phyloP scores from a whole-genome alignment of 2,329 filamentous ascomycete genomes.

The Hypoxylon sp. region DNA sequence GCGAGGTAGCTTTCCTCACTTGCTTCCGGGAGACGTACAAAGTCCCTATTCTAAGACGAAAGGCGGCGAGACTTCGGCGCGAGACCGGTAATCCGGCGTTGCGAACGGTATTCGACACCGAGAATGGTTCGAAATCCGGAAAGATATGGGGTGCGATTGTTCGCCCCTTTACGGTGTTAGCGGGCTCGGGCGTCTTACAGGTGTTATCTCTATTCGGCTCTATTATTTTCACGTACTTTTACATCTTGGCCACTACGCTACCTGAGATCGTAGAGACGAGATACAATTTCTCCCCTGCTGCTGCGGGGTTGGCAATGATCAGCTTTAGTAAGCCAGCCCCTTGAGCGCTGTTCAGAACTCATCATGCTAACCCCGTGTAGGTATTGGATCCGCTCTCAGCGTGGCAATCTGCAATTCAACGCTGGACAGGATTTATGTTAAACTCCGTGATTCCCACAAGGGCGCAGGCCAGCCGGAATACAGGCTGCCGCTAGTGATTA shows the following conservation, averaged over 20 bases:
- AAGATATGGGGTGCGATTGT: conserved; percentile 60
- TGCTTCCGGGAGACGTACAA: conserved; percentile 74
- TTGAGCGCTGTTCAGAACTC: conserved; percentile 8
- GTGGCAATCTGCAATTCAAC: conserved; percentile 65
- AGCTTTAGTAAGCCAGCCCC: conserved; percentile 63
- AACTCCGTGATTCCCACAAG: conserved; percentile 59
- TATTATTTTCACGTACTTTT: conserved; percentile 66
- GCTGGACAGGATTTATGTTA: conserved; percentile 69
- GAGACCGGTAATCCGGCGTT: conserved; percentile 54
- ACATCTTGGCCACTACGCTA: conserved; percentile 68
- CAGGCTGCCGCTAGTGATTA: conserved; percentile 67
- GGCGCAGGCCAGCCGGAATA: conserved; percentile 66
- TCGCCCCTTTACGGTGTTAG: conserved; percentile 64
- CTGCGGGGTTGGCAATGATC: conserved; percentile 68
- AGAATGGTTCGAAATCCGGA: conserved; percentile 45
- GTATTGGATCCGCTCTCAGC: conserved; percentile 63
- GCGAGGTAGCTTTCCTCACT: conserved; percentile 66
- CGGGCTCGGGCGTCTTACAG: conserved; percentile 68
- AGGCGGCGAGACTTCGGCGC: conserved; percentile 55
- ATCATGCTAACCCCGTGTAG: conserved; percentile 53
- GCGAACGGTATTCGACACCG: conserved; percentile 54
- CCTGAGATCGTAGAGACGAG: conserved; percentile 64
- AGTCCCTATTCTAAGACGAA: conserved; percentile 66
- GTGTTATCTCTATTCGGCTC: conserved; percentile 61
- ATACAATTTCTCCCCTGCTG: conserved; percentile 66